Base-by-base conservation (phyloP, 2,329 filamentous ascomycete species). In the Eutypa lata region DNA sequence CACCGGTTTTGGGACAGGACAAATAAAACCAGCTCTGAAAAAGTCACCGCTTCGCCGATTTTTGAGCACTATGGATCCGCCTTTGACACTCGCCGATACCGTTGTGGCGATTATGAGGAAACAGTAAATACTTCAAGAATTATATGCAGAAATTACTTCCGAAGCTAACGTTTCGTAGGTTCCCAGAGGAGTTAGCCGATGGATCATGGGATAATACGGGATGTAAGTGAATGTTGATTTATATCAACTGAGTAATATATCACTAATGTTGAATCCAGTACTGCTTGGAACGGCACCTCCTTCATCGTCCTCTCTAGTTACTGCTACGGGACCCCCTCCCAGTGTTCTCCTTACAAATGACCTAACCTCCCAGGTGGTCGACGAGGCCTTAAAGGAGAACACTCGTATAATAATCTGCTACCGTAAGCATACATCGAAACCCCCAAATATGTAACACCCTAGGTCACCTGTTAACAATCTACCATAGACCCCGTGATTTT, bases 151-250 rank as follows among this genome's bases (percentile, higher is more conserved):
- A n/a, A 48, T 40, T n/a, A 31, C 26, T 31, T 6, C 26, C 26
- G 35, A 44, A 13, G 48, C 21, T 53, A 19, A 57, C 26, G 22
- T 11, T 6, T 3, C 43, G 7, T 48, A 94, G 91, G 54, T 99
- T 96, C 68, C 94, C 94, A 0, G 90, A 95, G 67, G 84, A 85
- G 55, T 78, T 97, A 42, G 94, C 94, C 10, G 94, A 97, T 68
- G 87, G 87, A 62, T 86, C 88, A 59, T 99, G 92, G 81, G 94
- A 99, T 70, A 99, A 99, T 67, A 96, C 95, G n/a, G 94, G 94
- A 52, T 59, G 67, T 68, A 55, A 57, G 63, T 44, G 83, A 68
- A 35, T 10, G 2, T 43, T 19, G 19, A 28, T 3, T 21, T 46
- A 10, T 31, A 31, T 6, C 26, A 6, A 31, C 18, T 33, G 1